Percentiles rank a stretch among this genome's conserved stretches.
Conservation (phyloP, 2,329 filamentous ascomycete genomes). For the Aspergillus fructus region DNA sequence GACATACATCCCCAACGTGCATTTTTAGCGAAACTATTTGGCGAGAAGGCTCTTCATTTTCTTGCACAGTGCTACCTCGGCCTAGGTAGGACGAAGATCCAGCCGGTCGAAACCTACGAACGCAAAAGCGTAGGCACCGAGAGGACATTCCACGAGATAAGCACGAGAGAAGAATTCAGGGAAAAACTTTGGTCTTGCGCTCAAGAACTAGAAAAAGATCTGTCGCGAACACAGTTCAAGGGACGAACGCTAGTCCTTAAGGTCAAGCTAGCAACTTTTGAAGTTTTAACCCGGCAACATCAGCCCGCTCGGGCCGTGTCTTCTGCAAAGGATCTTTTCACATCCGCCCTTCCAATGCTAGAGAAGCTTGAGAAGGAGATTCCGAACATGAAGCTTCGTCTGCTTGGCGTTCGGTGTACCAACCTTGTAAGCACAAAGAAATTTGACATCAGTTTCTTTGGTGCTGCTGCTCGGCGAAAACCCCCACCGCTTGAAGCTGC, state of each 20-base stretch:
- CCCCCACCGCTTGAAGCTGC: conserved; percentile 9
- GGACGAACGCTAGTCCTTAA: conserved; percentile 91
- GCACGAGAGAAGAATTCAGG: conserved; percentile 64
- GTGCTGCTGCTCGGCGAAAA: conserved; percentile 37
- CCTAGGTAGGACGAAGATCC: conserved; percentile 78
- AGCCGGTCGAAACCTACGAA: conserved; percentile 85
- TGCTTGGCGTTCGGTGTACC: conserved; percentile 88
- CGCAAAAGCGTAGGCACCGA: conserved; percentile 94
- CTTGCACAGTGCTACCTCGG: conserved; percentile 81
- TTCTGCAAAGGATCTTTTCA: conserved; percentile 78
- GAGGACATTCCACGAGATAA: conserved; percentile 82
- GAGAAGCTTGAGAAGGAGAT: conserved; percentile 80
- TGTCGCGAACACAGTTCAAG: conserved; percentile 76
- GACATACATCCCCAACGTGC: conserved; percentile 79
- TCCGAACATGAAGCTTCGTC: conserved; percentile 71
- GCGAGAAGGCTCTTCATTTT: conserved; percentile 87
- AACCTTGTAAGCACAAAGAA: conserved; percentile 85
- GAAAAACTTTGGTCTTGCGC: conserved; percentile 79
- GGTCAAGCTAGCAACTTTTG: conserved; percentile 90
- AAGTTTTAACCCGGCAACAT: conserved; percentile 79
- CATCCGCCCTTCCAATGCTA: conserved; percentile 77
- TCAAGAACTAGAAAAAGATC: conserved; percentile 81
- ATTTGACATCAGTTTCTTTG: conserved; percentile 78
- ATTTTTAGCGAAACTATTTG: conserved; percentile 75
- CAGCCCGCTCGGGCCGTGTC: conserved; percentile 70